phyloP scores from a whole-genome alignment of 2,329 filamentous ascomycete genomes.

The Microdochium nivale region DNA sequence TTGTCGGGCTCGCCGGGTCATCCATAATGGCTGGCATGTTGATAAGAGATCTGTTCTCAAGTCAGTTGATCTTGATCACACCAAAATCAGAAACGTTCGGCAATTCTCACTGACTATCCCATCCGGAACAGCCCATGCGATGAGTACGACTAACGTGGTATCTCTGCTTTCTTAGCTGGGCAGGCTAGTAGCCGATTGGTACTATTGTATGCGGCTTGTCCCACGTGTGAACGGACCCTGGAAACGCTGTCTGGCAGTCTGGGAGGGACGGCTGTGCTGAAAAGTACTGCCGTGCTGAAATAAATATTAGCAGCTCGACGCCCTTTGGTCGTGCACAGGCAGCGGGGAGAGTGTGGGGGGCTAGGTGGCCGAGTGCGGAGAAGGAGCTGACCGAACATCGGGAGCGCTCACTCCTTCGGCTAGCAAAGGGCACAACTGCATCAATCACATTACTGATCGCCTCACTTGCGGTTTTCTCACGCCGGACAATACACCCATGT shows the following conservation, averaged over 20 bases:
- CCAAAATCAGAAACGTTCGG: neutral
- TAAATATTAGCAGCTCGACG: neutral
- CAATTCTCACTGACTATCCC: no score
- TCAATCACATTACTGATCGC: no score
- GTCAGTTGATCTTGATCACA: neutral
- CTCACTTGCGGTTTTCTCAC: no score
- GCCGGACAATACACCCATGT: no score
- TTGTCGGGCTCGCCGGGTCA: constrained; percentile 62
- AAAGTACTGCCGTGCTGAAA: neutral
- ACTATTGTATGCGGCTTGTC: neutral
- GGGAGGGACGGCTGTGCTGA: neutral
- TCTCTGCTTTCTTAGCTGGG: neutral
- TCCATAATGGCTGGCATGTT: constrained; percentile 72
- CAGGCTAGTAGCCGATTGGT: neutral
- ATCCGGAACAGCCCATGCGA: neutral
- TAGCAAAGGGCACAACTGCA: no score
- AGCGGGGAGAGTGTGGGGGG: neutral
- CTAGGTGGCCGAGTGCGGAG: neutral
- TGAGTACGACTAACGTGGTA: neutral
- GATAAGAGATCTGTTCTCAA: constrained; percentile 2
- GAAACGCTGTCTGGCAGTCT: neutral
- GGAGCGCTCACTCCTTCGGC: no score
- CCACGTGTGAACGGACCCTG: neutral
- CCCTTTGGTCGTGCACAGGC: neutral
- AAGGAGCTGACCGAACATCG: neutral